These are phyloP conservation scores for Incumbomyces lentus DNA, from an alignment of 2,329 filamentous ascomycete species.

Conservation along the genomic window DNA sequence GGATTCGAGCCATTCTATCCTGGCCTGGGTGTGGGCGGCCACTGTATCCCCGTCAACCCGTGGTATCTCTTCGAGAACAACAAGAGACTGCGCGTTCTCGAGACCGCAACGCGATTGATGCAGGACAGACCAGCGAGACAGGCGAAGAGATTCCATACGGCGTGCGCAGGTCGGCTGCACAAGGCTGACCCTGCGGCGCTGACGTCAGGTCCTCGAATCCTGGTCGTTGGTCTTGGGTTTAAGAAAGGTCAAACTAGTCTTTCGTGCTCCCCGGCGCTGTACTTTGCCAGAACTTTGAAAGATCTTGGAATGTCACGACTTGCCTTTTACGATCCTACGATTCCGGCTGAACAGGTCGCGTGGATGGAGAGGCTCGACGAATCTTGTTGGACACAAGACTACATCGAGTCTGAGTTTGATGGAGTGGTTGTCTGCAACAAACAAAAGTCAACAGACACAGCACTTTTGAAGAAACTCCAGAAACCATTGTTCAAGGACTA, in stretches of 20 bases:
- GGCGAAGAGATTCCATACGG: constrained; percentile 7
- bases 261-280: constrained; percentile 11
- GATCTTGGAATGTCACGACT: constrained; percentile 8
- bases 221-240: constrained; percentile 14
- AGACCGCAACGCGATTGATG: constrained; percentile 13
- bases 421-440: constrained; percentile 1
- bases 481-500: constrained; percentile 1
- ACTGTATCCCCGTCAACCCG: constrained; percentile 17
- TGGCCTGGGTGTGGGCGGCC: constrained; percentile 14
- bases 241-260: constrained; percentile 16
- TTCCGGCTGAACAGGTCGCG: constrained; percentile 2
- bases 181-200: background rate
- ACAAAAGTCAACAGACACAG: background rate
- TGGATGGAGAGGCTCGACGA: constrained; percentile 15
- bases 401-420: constrained; percentile 2
- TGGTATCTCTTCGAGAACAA: constrained; percentile 13
- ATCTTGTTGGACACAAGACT: background rate
- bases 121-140: constrained; percentile 9
- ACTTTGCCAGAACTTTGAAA: constrained; percentile 8
- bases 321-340: constrained; percentile 12
- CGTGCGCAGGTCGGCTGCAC: background rate
- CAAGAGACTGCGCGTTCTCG: constrained; percentile 7
- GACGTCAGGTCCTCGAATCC: constrained; percentile 8
- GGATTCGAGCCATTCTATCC: constrained; percentile 14
- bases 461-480: background rate